Evolutionary conservation across 108 stramenopile genomes (phyloP).

Genomic region (Cafeteria roenbergensis): DNA sequence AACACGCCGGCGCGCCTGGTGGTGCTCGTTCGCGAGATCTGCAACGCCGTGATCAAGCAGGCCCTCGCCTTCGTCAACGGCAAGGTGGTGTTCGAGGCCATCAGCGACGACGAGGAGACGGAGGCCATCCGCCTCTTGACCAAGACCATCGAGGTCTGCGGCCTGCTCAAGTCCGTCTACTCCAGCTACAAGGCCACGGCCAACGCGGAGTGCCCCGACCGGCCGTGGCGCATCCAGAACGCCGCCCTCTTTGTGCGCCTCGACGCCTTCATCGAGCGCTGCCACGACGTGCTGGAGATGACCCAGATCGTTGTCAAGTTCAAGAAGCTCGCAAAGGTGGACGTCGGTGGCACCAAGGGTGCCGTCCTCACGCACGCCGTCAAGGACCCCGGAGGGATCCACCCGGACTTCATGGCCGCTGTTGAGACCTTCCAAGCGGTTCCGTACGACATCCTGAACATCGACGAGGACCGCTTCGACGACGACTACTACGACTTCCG

Average conservation of each 20-base stretch:
- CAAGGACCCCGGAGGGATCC: constrained; percentile 63
- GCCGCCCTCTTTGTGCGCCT: constrained; percentile 74
- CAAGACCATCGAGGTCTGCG: constrained; percentile 53
- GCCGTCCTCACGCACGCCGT: constrained; percentile 60
- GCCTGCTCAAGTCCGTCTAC: constrained; percentile 63
- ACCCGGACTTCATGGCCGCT: constrained; percentile 56
- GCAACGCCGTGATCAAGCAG: constrained; percentile 66
- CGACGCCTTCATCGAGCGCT: constrained; percentile 68
- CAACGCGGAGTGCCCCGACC: constrained; percentile 56
- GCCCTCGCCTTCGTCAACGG: constrained; percentile 63
- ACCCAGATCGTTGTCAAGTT: constrained; percentile 72
- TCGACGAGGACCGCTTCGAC: constrained; percentile 61
- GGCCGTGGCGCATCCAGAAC: constrained; percentile 67
- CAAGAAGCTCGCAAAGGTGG: constrained; percentile 64
- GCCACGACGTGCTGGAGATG: constrained; percentile 69
- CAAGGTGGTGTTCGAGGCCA: constrained; percentile 60
- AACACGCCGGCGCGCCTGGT: constrained; percentile 71
- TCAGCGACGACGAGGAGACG: constrained; percentile 64
- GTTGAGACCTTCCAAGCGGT: constrained; percentile 60
- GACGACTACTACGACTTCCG: constrained; percentile 62
- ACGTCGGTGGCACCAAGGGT: constrained; percentile 73
- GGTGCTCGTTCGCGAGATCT: constrained; percentile 68
- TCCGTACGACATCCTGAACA: constrained; percentile 73
- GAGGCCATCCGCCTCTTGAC: constrained; percentile 50
- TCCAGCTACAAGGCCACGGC: constrained; percentile 62